Evolutionary conservation across 306 rosid species (phyloP).

Genomic region (Medicago lupulina): DNA sequence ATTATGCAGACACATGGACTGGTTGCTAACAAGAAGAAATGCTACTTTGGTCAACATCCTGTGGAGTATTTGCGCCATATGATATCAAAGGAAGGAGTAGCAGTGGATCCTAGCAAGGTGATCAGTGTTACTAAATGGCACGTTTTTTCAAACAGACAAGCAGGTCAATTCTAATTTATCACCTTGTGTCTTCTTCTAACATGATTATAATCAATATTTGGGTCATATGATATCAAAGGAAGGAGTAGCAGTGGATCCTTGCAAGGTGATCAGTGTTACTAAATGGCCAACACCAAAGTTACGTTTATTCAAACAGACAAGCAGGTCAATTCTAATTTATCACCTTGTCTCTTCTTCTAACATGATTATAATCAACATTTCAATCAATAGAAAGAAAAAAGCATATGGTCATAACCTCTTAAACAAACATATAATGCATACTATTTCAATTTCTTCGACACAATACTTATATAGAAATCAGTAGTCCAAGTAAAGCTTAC

Average conservation of each 20-base stretch:
- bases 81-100: no score
- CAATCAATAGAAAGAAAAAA: slow-evolving; percentile 12
- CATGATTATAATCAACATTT: not conserved
- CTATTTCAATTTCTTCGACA: slow-evolving; percentile 1
- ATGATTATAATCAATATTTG: not conserved
- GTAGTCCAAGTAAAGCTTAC: slow-evolving; percentile 30
- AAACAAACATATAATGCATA: not conserved
- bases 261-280: no score
- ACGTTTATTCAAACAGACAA: no score
- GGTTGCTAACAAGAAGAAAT: no score
- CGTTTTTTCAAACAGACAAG: not conserved
- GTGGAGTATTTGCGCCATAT: no score
- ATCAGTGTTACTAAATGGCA: no score
- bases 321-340: slow-evolving; percentile 18
- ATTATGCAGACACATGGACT: no score
- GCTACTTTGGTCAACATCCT: no score
- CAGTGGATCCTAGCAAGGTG: no score
- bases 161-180: slow-evolving; percentile 22
- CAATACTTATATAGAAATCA: not conserved
- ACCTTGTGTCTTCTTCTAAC: slow-evolving; percentile 3
- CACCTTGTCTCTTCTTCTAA: not conserved
- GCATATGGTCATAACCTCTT: not conserved
- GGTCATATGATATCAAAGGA: no score
- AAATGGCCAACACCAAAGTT: no score
- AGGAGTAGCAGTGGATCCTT: no score